A percentile compares a stretch with the other conserved stretches of the same genome.
These are phyloP conservation scores for Maudiozyma saulgeensis DNA, from an alignment of 805 yeast genomes.

Conservation along the genomic window DNA sequence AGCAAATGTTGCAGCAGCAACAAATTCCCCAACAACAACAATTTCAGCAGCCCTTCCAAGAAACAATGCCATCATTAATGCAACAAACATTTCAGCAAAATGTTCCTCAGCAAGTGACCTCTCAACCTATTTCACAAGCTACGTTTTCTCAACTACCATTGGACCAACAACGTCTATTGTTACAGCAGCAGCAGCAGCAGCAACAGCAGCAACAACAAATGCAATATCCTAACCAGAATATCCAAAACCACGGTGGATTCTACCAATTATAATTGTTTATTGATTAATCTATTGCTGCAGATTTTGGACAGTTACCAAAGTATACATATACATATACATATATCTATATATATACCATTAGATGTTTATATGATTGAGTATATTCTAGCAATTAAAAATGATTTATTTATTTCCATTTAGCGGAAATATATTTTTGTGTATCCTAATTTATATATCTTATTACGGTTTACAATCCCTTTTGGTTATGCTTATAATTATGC, in stretches of 20 bases:
- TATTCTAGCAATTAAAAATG: too few species aligned
- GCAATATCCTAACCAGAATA: background rate
- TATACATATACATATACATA: background rate
- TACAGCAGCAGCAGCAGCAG: constrained; percentile 1
- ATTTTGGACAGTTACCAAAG: too few species aligned
- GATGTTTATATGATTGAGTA: background rate
- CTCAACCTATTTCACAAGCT: background rate
- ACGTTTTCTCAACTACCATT: background rate
- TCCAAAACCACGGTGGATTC: background rate
- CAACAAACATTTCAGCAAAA: background rate
- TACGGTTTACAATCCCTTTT: too few species aligned
- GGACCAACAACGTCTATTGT: background rate
- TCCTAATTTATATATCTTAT: too few species aligned
- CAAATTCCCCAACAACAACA: background rate
- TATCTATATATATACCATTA: background rate
- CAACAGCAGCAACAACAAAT: background rate
- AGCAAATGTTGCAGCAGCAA: background rate
- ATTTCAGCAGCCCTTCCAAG: background rate
- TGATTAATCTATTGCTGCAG: background rate
- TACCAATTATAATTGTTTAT: background rate
- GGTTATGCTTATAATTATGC: constrained; percentile 4
- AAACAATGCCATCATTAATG: too few species aligned
- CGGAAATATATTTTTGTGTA: too few species aligned
- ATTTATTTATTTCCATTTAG: too few species aligned
- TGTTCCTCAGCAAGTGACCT: background rate